Evolutionary conservation across 441 rosid genomes (phyloP).

Genomic region (Pelargonium australe): DNA sequence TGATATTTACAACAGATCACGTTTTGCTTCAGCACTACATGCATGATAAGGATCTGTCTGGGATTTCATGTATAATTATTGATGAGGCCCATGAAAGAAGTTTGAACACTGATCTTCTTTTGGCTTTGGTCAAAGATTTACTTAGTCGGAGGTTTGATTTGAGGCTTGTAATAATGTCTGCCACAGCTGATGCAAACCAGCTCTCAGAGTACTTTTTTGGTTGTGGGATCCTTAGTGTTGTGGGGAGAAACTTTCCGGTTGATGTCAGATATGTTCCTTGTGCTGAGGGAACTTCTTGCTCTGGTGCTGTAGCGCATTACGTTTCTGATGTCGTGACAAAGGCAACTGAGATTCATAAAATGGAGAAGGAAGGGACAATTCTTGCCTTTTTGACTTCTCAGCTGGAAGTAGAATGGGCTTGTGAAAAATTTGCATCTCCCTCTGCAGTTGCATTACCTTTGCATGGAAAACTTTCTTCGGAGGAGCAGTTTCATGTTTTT

Average conservation of each 20-base stretch:
- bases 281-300: slow-evolving; percentile 32
- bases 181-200: slow-evolving; percentile 75
- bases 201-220: slow-evolving; percentile 70
- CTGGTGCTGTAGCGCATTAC: slow-evolving; percentile 47
- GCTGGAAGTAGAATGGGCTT: slow-evolving; percentile 91
- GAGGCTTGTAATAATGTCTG: slow-evolving; percentile 88
- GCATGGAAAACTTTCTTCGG: slow-evolving; percentile 75
- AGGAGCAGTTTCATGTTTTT: slow-evolving; percentile 65
- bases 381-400: slow-evolving; percentile 92
- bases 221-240: slow-evolving; percentile 47
- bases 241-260: slow-evolving; percentile 76
- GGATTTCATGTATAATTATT: slow-evolving; percentile 69
- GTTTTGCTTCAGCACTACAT: slow-evolving; percentile 72
- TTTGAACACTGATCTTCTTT: slow-evolving; percentile 82
- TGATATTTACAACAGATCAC: slow-evolving; percentile 76
- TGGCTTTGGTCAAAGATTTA: slow-evolving; percentile 67
- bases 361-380: slow-evolving; percentile 66
- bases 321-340: slow-evolving; percentile 53
- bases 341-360: slow-evolving; percentile 51
- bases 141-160: slow-evolving; percentile 49
- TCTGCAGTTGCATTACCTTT: slow-evolving; percentile 62
- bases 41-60: slow-evolving; percentile 57
- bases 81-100: slow-evolving; percentile 99
- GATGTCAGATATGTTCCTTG: slow-evolving; percentile 60
- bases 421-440: slow-evolving; percentile 56